Evolutionary conservation across 2,329 filamentous ascomycete genomes (phyloP).

Genomic region (Cordyceps cicadae): DNA sequence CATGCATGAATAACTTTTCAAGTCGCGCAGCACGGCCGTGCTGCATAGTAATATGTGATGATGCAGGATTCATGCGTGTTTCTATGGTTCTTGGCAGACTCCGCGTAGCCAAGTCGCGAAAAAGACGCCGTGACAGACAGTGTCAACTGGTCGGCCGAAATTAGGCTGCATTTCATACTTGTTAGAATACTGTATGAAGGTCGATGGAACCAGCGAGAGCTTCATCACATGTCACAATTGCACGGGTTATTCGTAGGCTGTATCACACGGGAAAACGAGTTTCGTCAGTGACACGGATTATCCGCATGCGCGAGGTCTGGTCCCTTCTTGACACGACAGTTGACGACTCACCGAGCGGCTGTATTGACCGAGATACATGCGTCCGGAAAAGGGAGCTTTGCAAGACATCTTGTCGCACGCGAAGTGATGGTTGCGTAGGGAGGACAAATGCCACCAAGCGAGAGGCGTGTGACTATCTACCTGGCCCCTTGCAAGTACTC

Average conservation of each 20-base stretch:
- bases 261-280: background rate
- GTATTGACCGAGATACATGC: background rate
- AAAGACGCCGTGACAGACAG: background rate
- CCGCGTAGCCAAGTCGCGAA: background rate
- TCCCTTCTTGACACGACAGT: background rate
- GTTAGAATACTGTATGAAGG: background rate
- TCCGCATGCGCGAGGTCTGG: background rate
- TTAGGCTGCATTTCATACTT: background rate
- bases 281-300: too few species aligned
- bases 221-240: background rate
- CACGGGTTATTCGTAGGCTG: background rate
- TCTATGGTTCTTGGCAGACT: background rate
- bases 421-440: background rate
- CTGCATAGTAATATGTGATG: background rate
- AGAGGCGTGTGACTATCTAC: background rate
- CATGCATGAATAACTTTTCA: conserved; percentile 4
- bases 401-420: background rate
- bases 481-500: background rate
- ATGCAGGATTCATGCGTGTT: background rate
- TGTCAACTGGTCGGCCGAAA: background rate
- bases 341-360: conserved; percentile 8
- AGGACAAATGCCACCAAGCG: background rate
- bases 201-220: background rate
- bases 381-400: background rate
- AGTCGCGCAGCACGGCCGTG: background rate